Base-by-base conservation (phyloP, 2,329 filamentous ascomycete species). In the Penicillium sp. region DNA sequence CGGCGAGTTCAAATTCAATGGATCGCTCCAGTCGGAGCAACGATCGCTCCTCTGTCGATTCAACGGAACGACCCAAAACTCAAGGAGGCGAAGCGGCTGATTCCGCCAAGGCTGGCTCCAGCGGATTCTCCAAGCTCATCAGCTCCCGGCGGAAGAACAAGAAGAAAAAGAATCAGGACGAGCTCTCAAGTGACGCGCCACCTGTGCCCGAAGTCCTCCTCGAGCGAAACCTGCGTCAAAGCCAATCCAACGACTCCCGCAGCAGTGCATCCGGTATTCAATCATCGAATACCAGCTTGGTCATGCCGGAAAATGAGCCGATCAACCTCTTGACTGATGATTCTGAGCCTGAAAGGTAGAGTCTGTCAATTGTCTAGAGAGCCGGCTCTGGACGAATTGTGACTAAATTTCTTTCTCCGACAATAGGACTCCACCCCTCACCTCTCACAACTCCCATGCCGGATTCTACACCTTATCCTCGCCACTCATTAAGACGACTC, bases 381-480 rank as follows among this genome's bases (percentile, higher is more conserved):
- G 9, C 39, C n/a, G 3, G 4, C 41, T 18, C 29, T 12, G 2
- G n/a, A 36, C 1, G 2, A 13, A n/a, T 12, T 28, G 11, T 11
- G 29, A 37, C 36, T 44, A 35, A 34, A 9, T 12, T 5, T 39
- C 28, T 66, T 63, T 48, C 49, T 53, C 42, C 40, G 49, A 55
- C 56, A 63, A 48, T 56, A 68, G 66, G 26, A 62, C 66, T 42
- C 78, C 78, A 52, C 73, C 75, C 46, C 67, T 77, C 47, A 70
- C 78, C 46, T 73, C 78, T 27, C 80, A 82, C 65, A 78, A 82
- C 45, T 85, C 85, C 32, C 83, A 86, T 59, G 76, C 80, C 60
- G 82, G 81, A 53, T 82, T 85, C 65, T 73, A 85, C 51, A 86
- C 84, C 42, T 81, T 82, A 32, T 85, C 84, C 28, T 86, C 84